Conservation (phyloP, 1,284 basidiomycete species). For the Clitocybe nebularis region DNA sequence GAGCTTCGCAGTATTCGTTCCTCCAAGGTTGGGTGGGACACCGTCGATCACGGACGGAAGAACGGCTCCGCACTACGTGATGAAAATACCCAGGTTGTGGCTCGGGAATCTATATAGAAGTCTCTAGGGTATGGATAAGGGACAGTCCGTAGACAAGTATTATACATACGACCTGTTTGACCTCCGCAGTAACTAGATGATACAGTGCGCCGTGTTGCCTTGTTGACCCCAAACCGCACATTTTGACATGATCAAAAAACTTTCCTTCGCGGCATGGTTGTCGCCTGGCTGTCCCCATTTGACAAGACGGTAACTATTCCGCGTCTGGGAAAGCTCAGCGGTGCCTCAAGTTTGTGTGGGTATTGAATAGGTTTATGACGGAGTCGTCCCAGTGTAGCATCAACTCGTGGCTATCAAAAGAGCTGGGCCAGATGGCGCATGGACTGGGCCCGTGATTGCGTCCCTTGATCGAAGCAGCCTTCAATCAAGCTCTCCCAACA, state of each 20-base stretch:
- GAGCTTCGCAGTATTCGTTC: conserved; percentile 33
- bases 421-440: conserved; percentile 8
- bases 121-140: conserved; percentile 13
- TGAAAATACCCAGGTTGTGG: conserved; percentile 6
- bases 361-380: conserved; percentile 6
- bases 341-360: neutral
- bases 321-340: neutral
- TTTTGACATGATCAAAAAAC: conserved; percentile 11
- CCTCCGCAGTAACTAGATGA: too few relatives aligned
- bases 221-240: conserved; percentile 8
- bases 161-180: conserved; percentile 6
- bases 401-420: conserved; percentile 13
- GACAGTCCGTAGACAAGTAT: conserved; percentile 9
- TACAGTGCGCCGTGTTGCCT: conserved; percentile 8
- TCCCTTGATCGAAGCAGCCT: conserved; percentile 18
- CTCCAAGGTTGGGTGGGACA: conserved; percentile 28
- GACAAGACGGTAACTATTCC: conserved; percentile 9
- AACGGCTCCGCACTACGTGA: neutral
- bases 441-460: conserved; percentile 22
- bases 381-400: conserved; percentile 10
- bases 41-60: conserved; percentile 18
- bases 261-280: conserved; percentile 3
- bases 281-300: conserved; percentile 8
- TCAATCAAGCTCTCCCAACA: conserved; percentile 5
- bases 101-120: conserved; percentile 15